These are phyloP conservation scores for Colletotrichum brevisporum DNA, from an alignment of 2,329 filamentous ascomycete species.

Conservation along the genomic window DNA sequence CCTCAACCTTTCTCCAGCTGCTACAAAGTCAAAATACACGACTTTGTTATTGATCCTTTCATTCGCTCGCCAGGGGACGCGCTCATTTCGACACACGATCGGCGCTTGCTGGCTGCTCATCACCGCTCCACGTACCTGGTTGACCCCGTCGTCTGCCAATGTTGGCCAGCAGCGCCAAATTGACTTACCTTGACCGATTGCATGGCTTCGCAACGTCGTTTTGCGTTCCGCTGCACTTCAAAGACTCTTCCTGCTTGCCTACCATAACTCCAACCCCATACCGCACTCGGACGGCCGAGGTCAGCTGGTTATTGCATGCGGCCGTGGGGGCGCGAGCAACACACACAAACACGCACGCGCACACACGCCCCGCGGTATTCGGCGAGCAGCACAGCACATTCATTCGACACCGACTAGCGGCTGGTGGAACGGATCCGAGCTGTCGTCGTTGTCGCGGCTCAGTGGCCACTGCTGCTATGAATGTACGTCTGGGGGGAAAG, in stretches of 20 bases:
- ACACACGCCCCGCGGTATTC: background rate
- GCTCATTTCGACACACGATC: constrained; percentile 34
- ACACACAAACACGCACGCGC: too few relatives aligned
- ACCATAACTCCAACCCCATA: background rate
- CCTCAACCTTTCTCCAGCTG: constrained; percentile 38
- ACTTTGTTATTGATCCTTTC: constrained; percentile 7
- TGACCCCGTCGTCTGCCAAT: constrained; percentile 21
- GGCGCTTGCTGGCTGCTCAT: constrained; percentile 30
- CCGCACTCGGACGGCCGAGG: constrained; percentile 35
- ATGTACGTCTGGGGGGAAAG: too few relatives aligned
- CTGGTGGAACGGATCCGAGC: constrained; percentile 25
- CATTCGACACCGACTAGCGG: constrained; percentile 12
- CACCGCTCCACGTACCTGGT: constrained; percentile 31
- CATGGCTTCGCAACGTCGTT: too few relatives aligned
- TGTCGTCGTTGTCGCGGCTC: constrained; percentile 19
- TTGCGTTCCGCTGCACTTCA: too few relatives aligned
- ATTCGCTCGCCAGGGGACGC: constrained; percentile 13
- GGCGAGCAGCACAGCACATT: background rate
- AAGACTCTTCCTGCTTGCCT: too few relatives aligned
- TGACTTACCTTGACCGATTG: too few relatives aligned
- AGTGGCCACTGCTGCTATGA: background rate
- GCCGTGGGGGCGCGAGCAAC: constrained; percentile 32
- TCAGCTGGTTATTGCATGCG: constrained; percentile 36
- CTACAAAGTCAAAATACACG: constrained; percentile 37
- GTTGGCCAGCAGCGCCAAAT: constrained; percentile 3